Percentiles rank a stretch among this genome's conserved stretches.
Conservation (phyloP, 2,329 filamentous ascomycete genomes). For the Fusarium sulawesiense region DNA sequence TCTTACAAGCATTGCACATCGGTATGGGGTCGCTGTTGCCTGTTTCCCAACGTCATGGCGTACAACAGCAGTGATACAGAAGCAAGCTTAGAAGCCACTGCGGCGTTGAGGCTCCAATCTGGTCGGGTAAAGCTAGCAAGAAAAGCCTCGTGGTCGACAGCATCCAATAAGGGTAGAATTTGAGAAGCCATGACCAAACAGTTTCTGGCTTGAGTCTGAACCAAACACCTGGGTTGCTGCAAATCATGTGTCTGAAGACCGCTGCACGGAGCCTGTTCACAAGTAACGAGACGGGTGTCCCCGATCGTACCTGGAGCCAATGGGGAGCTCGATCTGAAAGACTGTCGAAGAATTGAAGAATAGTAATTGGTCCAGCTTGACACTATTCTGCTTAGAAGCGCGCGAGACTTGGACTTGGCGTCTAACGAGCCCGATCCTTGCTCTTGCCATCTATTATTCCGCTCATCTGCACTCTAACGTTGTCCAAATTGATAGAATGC, state of each 20-base stretch:
- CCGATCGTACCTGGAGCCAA: constrained; percentile 45
- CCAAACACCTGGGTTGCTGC: constrained; percentile 45
- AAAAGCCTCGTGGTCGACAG: constrained; percentile 24
- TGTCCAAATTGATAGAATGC: background rate
- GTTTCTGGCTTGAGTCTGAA: constrained; percentile 37
- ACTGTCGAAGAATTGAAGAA: constrained; percentile 30
- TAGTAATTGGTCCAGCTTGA: constrained; percentile 32
- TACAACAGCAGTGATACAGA: constrained; percentile 3
- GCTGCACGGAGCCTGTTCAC: constrained; percentile 44
- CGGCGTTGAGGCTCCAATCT: constrained; percentile 21
- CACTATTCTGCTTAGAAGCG: constrained; percentile 14
- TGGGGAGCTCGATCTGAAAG: constrained; percentile 36
- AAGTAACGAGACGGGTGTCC: constrained; percentile 38
- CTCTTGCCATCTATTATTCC: constrained; percentile 12
- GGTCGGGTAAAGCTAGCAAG: constrained; percentile 33
- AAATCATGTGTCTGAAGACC: constrained; percentile 50
- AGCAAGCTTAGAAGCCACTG: constrained; percentile 19
- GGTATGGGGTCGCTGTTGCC: background rate
- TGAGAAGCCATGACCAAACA: constrained; percentile 21
- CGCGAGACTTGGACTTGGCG: constrained; percentile 13
- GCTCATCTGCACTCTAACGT: background rate
- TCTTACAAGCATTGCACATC: background rate
- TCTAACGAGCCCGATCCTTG: constrained; percentile 12
- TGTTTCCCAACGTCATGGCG: background rate
- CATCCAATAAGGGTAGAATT: constrained; percentile 33